Base-by-base conservation (phyloP, 768 basidiomycete genomes). In the Tulasnella sp. region DNA sequence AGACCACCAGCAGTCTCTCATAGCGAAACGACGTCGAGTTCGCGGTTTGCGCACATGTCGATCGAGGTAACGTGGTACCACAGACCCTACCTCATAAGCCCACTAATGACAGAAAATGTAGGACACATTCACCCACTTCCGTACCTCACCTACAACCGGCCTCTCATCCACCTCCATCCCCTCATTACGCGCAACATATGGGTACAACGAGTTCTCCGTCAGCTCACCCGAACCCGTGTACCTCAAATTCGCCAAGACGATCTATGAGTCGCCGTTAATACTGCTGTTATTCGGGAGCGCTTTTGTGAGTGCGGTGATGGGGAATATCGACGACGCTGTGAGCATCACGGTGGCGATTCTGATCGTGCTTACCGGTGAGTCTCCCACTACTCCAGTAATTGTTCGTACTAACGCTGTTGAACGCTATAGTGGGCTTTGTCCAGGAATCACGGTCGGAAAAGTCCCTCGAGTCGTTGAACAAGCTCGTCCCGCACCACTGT, bases 401-500 rank as follows among this genome's bases (percentile, higher is more conserved):
- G n/a, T 15, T 11, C 17, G n/a, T 42, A 32, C 2, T 40, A 25
- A 15, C 11, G 12, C 37, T 12, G 21, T 8, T 27, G n/a, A 3
- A 8, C 52, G 17, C 3, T 54, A 45, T 61, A 77, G 93, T 98
- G 61, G 94, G 90, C 8, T 98, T 97, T 65, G 81, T 98, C 29
- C 93, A 98, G 69, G 93, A 98, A 69, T 81, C 86, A 60, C 77
- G 93, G 31, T 97, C 94, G 1, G 93, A 97, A 67, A 83, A 96
- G 70, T 90, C 87, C 59, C 73, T 98, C 25, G 91, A 96, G 69
- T 90, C 93, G 0, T 74, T 98, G 32, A 96, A 92, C 73, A 96
- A 93, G 69, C 84, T 98, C 39, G 93, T 98, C 19, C 93, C 93
- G 0, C 93, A 98, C 68, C 90, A 94, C 67, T 94, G 91, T 66